phyloP scores from a whole-genome alignment of 495 filamentous ascomycete species.

The Lasiosphaeriaceae sp. region DNA sequence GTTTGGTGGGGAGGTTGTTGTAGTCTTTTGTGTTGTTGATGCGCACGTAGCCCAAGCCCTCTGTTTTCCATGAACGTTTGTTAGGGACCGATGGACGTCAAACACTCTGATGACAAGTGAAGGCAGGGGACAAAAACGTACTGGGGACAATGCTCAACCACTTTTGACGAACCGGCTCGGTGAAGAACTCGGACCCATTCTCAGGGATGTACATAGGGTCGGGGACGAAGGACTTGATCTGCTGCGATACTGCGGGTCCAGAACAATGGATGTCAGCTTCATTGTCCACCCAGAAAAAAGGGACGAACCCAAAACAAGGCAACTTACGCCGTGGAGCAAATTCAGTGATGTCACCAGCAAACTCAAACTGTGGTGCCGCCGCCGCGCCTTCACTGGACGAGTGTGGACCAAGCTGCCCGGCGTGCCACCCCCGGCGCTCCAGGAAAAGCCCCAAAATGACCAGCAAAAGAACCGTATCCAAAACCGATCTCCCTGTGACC shows the following conservation, averaged over 20 bases:
- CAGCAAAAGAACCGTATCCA: slow-evolving; percentile 33
- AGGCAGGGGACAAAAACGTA: slow-evolving; percentile 16
- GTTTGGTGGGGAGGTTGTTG: slow-evolving; percentile 36
- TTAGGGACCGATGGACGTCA: no score
- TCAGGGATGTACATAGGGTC: slow-evolving; percentile 38
- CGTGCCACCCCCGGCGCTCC: slow-evolving; percentile 17
- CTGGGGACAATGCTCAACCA: slow-evolving; percentile 43
- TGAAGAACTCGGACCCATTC: slow-evolving; percentile 43
- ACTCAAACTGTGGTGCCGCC: slow-evolving; percentile 17
- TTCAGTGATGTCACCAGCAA: slow-evolving; percentile 34
- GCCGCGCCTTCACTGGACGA: no score
- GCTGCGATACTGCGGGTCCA: slow-evolving; percentile 35
- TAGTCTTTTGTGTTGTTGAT: slow-evolving; percentile 33
- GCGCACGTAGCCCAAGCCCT: slow-evolving; percentile 39
- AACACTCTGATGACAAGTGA: no score
- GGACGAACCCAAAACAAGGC: no score
- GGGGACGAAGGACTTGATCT: slow-evolving; percentile 39
- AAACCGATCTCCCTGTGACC: slow-evolving; percentile 22
- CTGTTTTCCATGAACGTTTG: no score
- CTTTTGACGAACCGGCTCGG: slow-evolving; percentile 28
- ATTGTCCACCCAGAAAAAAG: no score
- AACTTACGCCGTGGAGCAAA: slow-evolving; percentile 33
- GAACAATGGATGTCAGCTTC: neutral
- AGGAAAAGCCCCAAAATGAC: slow-evolving; percentile 31
- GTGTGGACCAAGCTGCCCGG: slow-evolving; percentile 3